phyloP scores from a whole-genome alignment of 345 rosid species.

The Eucalyptus sp. region DNA sequence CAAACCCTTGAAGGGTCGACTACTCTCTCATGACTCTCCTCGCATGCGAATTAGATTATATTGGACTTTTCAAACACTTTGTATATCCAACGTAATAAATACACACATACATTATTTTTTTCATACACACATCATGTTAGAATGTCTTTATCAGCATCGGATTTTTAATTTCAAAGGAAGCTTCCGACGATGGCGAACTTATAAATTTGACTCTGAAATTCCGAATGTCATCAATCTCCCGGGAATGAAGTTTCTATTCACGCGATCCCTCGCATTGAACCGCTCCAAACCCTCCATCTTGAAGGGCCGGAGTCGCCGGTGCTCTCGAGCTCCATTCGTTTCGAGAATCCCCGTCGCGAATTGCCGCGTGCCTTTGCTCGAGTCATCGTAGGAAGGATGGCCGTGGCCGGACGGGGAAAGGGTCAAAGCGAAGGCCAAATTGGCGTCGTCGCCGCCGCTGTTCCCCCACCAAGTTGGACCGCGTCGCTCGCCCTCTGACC shows the following conservation, averaged over 20 bases:
- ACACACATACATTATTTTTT: neutral
- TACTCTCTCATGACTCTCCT: neutral
- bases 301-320: neutral
- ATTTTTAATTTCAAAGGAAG: neutral
- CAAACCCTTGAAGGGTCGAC: neutral
- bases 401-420: neutral
- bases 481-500: neutral
- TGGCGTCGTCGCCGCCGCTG: neutral
- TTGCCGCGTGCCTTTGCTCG: neutral
- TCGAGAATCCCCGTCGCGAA: neutral
- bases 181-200: fast-evolving
- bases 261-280: neutral
- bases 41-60: neutral
- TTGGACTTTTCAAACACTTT: neutral
- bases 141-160: neutral
- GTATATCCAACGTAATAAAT: fast-evolving
- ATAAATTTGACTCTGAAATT: neutral
- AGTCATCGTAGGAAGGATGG: neutral
- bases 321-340: neutral
- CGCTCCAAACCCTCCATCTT: neutral
- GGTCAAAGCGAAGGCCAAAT: neutral
- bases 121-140: neutral
- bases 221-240: neutral
- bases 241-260: neutral
- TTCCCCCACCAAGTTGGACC: neutral